phyloP scores from a whole-genome alignment of 192 early-diverging fungal species.

The Globomyces pollinis-pini region DNA sequence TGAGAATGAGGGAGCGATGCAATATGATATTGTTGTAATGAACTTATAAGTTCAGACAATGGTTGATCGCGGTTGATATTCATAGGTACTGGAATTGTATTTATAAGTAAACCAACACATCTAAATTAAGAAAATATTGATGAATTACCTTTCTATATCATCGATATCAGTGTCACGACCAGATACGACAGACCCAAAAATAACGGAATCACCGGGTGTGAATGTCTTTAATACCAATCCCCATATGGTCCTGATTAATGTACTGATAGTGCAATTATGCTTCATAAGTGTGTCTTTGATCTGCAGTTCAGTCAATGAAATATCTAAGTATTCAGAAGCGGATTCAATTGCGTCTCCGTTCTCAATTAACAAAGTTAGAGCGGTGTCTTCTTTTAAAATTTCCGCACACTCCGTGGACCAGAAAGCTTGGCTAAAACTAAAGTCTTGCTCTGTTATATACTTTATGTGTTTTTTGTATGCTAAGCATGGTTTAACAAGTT shows the following conservation, averaged over 20 bases:
- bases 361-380: too few relatives aligned
- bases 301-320: too few relatives aligned
- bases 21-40: neutral
- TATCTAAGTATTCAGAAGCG: too few relatives aligned
- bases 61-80: neutral
- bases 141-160: neutral
- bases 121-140: neutral
- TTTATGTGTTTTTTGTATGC: neutral
- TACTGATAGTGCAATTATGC: constrained; percentile 4
- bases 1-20: neutral
- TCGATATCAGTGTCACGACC: neutral
- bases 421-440: neutral
- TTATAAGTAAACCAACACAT: constrained; percentile 2
- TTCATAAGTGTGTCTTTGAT: too few relatives aligned
- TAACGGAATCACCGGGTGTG: neutral
- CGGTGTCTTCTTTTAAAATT: too few relatives aligned
- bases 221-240: neutral
- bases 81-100: neutral
- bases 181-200: neutral
- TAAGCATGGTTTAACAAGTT: neutral
- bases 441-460: neutral
- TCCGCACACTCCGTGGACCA: neutral
- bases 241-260: neutral
- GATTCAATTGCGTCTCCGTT: too few relatives aligned
- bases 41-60: neutral